A percentile compares a stretch with the other conserved stretches of the same genome.
phyloP scores from a whole-genome alignment of 306 rosid species.

The Alnus glutinosa region DNA sequence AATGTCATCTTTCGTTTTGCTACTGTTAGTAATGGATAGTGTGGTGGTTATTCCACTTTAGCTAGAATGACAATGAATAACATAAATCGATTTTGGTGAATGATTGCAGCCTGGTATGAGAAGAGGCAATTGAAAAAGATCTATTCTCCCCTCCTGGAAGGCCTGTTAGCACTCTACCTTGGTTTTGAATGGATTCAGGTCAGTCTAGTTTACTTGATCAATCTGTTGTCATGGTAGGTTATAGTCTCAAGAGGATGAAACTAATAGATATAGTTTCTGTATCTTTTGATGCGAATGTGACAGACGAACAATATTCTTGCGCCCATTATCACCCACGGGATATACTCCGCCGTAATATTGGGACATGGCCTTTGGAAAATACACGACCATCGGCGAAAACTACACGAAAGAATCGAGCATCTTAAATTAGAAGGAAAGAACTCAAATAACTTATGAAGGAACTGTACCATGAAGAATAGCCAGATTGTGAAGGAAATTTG shows the following conservation, averaged over 20 bases:
- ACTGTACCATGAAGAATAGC: constrained; percentile 16
- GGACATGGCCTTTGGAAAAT: constrained; percentile 99
- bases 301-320: constrained; percentile 92
- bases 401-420: constrained; percentile 73
- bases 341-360: constrained; percentile 84
- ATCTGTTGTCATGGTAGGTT: background rate
- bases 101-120: constrained; percentile 85
- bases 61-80: background rate
- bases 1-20: too few relatives aligned
- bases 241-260: constrained; percentile 14
- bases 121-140: constrained; percentile 90
- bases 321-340: constrained; percentile 92
- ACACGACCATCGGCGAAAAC: constrained; percentile 74
- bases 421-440: constrained; percentile 57
- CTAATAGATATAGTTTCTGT: constrained; percentile 17
- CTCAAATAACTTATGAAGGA: constrained; percentile 35
- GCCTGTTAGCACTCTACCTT: constrained; percentile 87
- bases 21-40: background rate
- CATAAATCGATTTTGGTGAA: constrained; percentile 24
- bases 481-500: constrained; percentile 33
- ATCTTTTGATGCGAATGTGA: constrained; percentile 27
- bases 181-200: constrained; percentile 99
- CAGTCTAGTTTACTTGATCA: constrained; percentile 17
- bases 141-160: constrained; percentile 95
- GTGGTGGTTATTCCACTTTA: background rate